phyloP scores from a whole-genome alignment of 305 asterid genomes.

The Lippia alba region DNA sequence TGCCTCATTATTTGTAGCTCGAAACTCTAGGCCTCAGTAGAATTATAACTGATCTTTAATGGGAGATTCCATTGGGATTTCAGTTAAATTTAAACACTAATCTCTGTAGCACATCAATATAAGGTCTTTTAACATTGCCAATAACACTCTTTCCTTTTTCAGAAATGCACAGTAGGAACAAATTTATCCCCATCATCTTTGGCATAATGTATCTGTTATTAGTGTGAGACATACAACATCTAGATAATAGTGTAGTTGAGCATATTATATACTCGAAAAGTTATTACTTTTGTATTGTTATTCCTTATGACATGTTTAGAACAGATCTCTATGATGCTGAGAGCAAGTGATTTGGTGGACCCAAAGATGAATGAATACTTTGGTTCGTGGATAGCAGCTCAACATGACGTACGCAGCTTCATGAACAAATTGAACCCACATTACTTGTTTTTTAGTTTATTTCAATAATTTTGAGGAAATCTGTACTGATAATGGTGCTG shows the following conservation, averaged over 20 bases:
- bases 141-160: not conserved
- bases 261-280: not conserved
- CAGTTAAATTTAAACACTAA: not conserved
- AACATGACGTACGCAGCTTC: conserved; percentile 4
- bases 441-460: no score
- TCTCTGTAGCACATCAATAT: not conserved
- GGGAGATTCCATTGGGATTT: conserved; percentile 2
- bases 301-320: conserved; percentile 37
- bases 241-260: not conserved
- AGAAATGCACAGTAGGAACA: not conserved
- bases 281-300: conserved; percentile 12
- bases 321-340: conserved; percentile 36
- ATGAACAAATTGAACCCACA: not conserved
- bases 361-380: conserved; percentile 18
- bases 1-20: not conserved
- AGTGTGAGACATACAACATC: not conserved
- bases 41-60: not conserved
- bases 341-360: conserved; percentile 38
- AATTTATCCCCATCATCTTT: not conserved
- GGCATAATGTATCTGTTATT: no score
- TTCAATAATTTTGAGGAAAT: no score
- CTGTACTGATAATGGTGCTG: no score
- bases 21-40: not conserved
- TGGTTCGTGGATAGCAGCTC: conserved; percentile 18
- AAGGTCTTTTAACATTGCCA: not conserved